These are phyloP conservation scores for Terfezia boudieri DNA, from an alignment of 495 filamentous ascomycete species.

Conservation along the genomic window DNA sequence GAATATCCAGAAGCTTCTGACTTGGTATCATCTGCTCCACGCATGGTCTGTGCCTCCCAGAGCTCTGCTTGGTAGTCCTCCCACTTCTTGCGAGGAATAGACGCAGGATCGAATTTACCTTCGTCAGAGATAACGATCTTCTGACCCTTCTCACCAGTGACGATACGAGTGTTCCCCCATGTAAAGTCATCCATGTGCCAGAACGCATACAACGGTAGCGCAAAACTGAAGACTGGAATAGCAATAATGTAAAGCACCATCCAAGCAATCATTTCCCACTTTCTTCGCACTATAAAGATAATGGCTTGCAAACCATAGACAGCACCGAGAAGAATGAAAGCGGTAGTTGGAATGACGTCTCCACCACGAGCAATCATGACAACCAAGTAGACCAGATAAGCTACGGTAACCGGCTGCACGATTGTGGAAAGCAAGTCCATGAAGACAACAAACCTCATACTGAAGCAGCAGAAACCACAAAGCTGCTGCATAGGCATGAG, in stretches of 20 bases:
- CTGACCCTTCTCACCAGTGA: constrained; percentile 84
- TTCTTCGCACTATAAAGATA: constrained; percentile 85
- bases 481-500: constrained; percentile 81
- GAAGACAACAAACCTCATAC: constrained; percentile 96
- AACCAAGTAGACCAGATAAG: constrained; percentile 77
- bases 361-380: constrained; percentile 39
- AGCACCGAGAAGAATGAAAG: constrained; percentile 74
- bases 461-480: constrained; percentile 99
- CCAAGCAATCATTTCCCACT: constrained; percentile 99
- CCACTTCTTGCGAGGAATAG: constrained; percentile 94
- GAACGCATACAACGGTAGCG: constrained; percentile 83
- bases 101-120: constrained; percentile 86
- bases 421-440: constrained; percentile 79
- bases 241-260: constrained; percentile 91
- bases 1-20: constrained; percentile 83
- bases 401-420: constrained; percentile 79
- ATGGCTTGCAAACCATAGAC: constrained; percentile 94
- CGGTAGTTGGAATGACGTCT: constrained; percentile 48
- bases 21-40: constrained; percentile 41
- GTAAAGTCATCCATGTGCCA: constrained; percentile 99
- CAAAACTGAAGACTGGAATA: constrained; percentile 78
- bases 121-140: constrained; percentile 91
- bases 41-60: constrained; percentile 75
- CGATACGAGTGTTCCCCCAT: constrained; percentile 91
- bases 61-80: constrained; percentile 96